Conservation (phyloP, 768 basidiomycete species). For the Mycena filopes region DNA sequence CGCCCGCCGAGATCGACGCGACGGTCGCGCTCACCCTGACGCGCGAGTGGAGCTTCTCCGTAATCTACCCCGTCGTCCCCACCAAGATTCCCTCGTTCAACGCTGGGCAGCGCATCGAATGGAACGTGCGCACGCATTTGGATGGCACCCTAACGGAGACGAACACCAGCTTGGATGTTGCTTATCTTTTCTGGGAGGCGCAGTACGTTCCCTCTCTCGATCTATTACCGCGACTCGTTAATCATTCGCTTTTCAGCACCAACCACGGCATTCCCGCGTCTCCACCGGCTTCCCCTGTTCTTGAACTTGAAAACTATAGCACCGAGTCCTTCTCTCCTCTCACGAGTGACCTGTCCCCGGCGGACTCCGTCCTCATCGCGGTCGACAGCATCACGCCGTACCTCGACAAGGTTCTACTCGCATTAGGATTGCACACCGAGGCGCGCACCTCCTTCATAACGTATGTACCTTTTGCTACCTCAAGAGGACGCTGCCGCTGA, state of each 20-base stretch:
- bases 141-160: conserved; percentile 35
- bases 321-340: conserved; percentile 17
- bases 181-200: conserved; percentile 42
- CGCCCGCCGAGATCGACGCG: conserved; percentile 41
- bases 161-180: conserved; percentile 32
- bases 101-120: conserved; percentile 38
- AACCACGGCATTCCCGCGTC: conserved; percentile 14
- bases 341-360: conserved; percentile 32
- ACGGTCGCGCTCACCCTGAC: conserved; percentile 43
- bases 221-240: background rate
- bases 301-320: background rate
- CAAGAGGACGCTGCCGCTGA: too few relatives aligned
- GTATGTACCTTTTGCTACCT: conserved; percentile 38
- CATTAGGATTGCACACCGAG: conserved; percentile 52
- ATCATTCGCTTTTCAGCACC: background rate
- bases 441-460: conserved; percentile 60
- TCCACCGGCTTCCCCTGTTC: conserved; percentile 6
- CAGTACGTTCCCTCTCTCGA: background rate
- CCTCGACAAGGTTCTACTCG: conserved; percentile 45
- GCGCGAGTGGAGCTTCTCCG: conserved; percentile 47
- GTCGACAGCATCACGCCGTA: conserved; percentile 44
- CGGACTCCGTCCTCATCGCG: conserved; percentile 45
- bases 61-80: conserved; percentile 46
- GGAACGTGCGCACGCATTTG: conserved; percentile 44
- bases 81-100: conserved; percentile 24